Evolutionary conservation across 192 early-diverging fungal genomes (phyloP).

Genomic region (Glomus cerebriforme): DNA sequence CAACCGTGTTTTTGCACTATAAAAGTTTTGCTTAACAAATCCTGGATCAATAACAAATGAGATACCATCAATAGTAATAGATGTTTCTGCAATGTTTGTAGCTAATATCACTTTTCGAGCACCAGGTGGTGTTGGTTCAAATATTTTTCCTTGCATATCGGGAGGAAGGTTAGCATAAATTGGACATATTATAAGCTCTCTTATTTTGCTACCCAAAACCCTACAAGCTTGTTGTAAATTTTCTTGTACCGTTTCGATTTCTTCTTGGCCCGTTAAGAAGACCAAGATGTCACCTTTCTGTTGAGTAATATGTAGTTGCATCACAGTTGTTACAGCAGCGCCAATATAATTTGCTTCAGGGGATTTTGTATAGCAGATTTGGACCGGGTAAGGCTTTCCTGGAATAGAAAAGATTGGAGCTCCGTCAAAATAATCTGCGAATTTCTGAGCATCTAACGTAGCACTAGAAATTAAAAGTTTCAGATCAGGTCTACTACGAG

Average conservation of each 20-base stretch:
- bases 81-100: conserved; percentile 99
- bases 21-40: conserved; percentile 94
- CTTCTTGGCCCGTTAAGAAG: conserved; percentile 98
- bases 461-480: conserved; percentile 96
- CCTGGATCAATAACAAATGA: conserved; percentile 98
- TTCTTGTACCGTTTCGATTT: conserved; percentile 94
- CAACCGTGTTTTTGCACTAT: conserved; percentile 94
- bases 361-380: conserved; percentile 92
- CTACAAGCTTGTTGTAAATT: conserved; percentile 71
- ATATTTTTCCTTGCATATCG: conserved; percentile 96
- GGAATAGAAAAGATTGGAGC: conserved; percentile 79
- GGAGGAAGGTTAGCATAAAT: conserved; percentile 96
- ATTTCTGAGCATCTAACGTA: conserved; percentile 97
- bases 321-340: conserved; percentile 89
- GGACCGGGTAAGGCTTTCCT: conserved; percentile 90
- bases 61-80: conserved; percentile 96
- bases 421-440: conserved; percentile 93
- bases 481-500: conserved; percentile 89
- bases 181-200: conserved; percentile 90
- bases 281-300: conserved; percentile 86
- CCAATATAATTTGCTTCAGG: conserved; percentile 97
- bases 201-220: conserved; percentile 83
- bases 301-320: conserved; percentile 93
- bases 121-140: conserved; percentile 94
- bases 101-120: conserved; percentile 91